phyloP scores from a whole-genome alignment of 768 basidiomycete genomes.

The Gloeopeniophorella convolvens region DNA sequence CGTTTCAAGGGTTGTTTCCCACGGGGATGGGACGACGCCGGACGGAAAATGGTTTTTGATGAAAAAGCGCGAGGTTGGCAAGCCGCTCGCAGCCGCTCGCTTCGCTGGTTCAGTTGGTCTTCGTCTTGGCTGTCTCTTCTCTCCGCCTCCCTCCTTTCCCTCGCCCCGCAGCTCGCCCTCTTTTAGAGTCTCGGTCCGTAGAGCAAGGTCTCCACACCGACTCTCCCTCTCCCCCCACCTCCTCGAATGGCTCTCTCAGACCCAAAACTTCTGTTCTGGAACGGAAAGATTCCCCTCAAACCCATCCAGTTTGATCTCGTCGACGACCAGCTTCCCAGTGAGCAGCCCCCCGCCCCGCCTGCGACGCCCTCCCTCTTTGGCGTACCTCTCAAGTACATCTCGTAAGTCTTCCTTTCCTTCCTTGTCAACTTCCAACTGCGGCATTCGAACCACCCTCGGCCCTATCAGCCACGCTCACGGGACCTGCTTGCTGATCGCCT shows the following conservation, averaged over 20 bases:
- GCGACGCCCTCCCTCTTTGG: conserved; percentile 55
- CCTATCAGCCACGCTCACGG: not conserved
- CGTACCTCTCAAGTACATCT: conserved; percentile 73
- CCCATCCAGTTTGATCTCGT: conserved; percentile 7
- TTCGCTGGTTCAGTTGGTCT: not conserved
- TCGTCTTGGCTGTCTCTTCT: not conserved
- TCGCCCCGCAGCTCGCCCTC: not conserved
- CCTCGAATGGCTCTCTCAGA: conserved; percentile 12
- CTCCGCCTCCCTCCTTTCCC: not conserved
- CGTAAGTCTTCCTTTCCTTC: conserved; percentile 40
- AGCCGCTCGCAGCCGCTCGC: not conserved
- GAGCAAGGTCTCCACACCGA: conserved; percentile 2
- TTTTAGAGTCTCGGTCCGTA: not conserved
- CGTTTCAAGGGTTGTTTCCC: not conserved
- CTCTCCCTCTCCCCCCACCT: not conserved
- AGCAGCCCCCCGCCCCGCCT: conserved; percentile 27
- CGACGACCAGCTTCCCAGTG: not conserved
- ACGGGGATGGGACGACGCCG: not conserved
- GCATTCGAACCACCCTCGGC: not conserved
- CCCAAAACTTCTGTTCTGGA: conserved; percentile 14
- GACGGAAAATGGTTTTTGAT: not conserved
- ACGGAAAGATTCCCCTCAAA: conserved; percentile 6
- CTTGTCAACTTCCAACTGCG: not conserved
- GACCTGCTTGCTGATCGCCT: not conserved
- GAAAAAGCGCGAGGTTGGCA: not conserved